phyloP scores from a whole-genome alignment of 2,329 filamentous ascomycete genomes.

The Penicillium sp. region DNA sequence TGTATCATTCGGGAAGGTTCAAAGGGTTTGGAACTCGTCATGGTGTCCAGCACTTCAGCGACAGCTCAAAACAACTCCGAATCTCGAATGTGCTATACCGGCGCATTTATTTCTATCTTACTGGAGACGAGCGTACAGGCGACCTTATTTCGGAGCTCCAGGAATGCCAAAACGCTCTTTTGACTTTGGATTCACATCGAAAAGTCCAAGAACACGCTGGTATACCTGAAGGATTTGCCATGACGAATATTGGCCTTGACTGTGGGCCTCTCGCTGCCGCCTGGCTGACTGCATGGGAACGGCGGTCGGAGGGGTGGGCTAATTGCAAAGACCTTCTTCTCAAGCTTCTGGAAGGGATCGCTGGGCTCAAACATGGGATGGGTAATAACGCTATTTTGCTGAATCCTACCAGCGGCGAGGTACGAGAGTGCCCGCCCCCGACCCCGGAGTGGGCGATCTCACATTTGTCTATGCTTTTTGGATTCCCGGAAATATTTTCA shows the following conservation, averaged over 20 bases:
- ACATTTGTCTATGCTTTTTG: slow-evolving; percentile 18
- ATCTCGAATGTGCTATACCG: slow-evolving; percentile 46
- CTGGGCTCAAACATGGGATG: slow-evolving; percentile 12
- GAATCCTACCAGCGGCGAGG: slow-evolving; percentile 10
- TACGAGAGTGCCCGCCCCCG: slow-evolving; percentile 12
- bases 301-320: slow-evolving; percentile 12
- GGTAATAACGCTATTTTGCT: slow-evolving; percentile 15
- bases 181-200: slow-evolving; percentile 15
- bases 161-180: slow-evolving; percentile 13
- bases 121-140: slow-evolving; percentile 19
- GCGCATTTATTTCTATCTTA: slow-evolving; percentile 18
- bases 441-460: slow-evolving; percentile 17
- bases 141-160: slow-evolving; percentile 18
- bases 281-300: slow-evolving; percentile 17
- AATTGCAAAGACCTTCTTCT: slow-evolving; percentile 9
- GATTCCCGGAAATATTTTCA: slow-evolving; percentile 14
- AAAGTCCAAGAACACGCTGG: slow-evolving; percentile 16
- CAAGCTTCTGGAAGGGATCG: slow-evolving; percentile 10
- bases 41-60: slow-evolving; percentile 62
- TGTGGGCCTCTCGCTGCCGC: slow-evolving; percentile 11
- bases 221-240: slow-evolving; percentile 16
- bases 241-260: slow-evolving; percentile 19
- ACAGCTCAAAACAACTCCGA: slow-evolving; percentile 63
- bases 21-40: slow-evolving; percentile 64
- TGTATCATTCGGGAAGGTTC: slow-evolving; percentile 60